These are phyloP conservation scores for Penicillium dipodomyicola DNA, from an alignment of 495 filamentous ascomycete genomes.

Conservation along the genomic window DNA sequence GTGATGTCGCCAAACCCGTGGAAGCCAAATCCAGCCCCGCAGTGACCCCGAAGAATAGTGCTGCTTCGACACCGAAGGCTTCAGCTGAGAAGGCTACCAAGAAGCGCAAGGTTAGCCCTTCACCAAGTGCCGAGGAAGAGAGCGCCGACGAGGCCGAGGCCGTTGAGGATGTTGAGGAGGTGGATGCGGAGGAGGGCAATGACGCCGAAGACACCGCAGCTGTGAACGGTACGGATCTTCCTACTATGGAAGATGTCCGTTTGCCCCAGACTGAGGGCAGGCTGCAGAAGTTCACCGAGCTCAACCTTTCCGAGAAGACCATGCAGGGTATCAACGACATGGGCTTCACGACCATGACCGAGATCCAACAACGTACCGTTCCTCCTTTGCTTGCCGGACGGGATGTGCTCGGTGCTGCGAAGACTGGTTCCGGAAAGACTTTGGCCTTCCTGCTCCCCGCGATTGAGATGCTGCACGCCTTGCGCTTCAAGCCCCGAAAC, in stretches of 20 bases:
- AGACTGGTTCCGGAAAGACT: conserved; percentile 96
- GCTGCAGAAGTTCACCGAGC: conserved; percentile 67
- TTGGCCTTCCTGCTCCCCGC: conserved; percentile 92
- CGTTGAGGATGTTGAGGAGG: conserved; percentile 25
- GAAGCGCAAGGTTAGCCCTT: conserved; percentile 39
- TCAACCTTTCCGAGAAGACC: conserved; percentile 83
- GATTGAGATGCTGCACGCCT: conserved; percentile 86
- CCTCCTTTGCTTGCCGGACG: conserved; percentile 84
- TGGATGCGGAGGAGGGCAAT: conserved; percentile 17
- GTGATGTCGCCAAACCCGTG: conserved; percentile 30
- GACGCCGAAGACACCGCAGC: conserved; percentile 26
- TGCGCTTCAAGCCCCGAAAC: conserved; percentile 83
- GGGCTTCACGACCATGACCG: conserved; percentile 93
- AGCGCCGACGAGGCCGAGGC: conserved; percentile 25
- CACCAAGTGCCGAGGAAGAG: conserved; percentile 35
- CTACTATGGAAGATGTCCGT: conserved; percentile 49
- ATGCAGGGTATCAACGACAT: conserved; percentile 86
- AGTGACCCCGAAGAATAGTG: conserved; percentile 26
- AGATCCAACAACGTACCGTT: conserved; percentile 86
- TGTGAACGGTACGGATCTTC: conserved; percentile 43
- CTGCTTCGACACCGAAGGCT: conserved; percentile 19
- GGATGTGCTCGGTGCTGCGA: conserved; percentile 94
- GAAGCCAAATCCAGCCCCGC: conserved; percentile 25
- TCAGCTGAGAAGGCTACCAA: conserved; percentile 30
- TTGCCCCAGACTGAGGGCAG: conserved; percentile 55